phyloP scores from a whole-genome alignment of 805 yeast genomes.

The Candida caryicola region DNA sequence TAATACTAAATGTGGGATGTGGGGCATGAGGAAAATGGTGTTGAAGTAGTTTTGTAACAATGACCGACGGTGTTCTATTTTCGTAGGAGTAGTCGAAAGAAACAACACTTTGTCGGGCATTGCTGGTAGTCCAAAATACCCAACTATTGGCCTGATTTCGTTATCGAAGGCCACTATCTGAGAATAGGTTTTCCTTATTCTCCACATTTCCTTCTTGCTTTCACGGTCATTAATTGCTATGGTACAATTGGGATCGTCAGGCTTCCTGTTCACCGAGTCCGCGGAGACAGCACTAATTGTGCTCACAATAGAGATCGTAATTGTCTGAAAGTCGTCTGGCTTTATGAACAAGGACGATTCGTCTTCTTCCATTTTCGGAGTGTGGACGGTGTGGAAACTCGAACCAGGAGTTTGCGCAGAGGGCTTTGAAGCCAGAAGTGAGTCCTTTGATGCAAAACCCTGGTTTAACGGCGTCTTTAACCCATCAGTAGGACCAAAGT shows the following conservation, averaged over 20 bases:
- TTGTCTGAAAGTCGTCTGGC: slow-evolving; percentile 55
- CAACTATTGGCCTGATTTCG: slow-evolving; percentile 50
- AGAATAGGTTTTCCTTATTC: slow-evolving; percentile 59
- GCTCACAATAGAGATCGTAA: slow-evolving; percentile 47
- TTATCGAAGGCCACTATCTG: slow-evolving; percentile 63
- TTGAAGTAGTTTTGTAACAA: slow-evolving; percentile 58
- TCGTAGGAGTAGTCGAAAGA: slow-evolving; percentile 55
- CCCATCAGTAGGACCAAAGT: no score
- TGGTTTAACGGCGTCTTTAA: slow-evolving; percentile 5
- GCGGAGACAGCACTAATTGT: slow-evolving; percentile 33
- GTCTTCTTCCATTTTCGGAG: slow-evolving; percentile 28
- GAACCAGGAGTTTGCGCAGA: slow-evolving; percentile 13
- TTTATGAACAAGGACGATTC: slow-evolving; percentile 53
- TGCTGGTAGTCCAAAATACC: slow-evolving; percentile 54
- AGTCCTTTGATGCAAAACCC: slow-evolving; percentile 1
- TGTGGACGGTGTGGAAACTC: slow-evolving; percentile 14
- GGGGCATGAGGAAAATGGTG: slow-evolving; percentile 54
- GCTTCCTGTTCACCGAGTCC: slow-evolving; percentile 38
- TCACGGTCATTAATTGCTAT: slow-evolving; percentile 64
- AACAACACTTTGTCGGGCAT: slow-evolving; percentile 66
- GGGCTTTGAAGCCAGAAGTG: slow-evolving; percentile 1
- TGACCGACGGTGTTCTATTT: slow-evolving; percentile 59
- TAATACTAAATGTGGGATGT: slow-evolving; percentile 52
- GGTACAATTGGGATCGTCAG: slow-evolving; percentile 59
- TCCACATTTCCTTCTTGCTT: slow-evolving; percentile 68